These are phyloP conservation scores for Ceratocystis huliohia DNA, from an alignment of 2,329 filamentous ascomycete genomes.

Conservation along the genomic window DNA sequence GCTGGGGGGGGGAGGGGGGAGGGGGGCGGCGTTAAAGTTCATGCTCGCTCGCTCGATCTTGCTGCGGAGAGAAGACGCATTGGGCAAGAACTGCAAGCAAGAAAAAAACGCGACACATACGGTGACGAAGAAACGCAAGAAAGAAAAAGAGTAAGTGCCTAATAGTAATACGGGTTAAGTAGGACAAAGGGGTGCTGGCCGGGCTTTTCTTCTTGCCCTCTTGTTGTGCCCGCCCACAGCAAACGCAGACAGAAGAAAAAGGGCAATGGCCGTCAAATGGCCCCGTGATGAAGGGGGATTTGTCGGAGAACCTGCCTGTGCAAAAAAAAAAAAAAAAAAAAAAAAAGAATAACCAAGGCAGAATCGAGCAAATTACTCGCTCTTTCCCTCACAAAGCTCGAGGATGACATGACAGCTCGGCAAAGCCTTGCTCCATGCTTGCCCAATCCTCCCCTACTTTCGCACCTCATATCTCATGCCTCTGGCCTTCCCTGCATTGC, in stretches of 20 bases:
- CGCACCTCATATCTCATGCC: neutral
- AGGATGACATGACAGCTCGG: slow-evolving; percentile 8
- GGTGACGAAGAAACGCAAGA: neutral
- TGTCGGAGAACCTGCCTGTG: neutral
- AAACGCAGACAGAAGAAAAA: neutral
- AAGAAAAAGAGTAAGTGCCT: neutral
- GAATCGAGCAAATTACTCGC: neutral
- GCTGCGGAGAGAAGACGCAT: neutral
- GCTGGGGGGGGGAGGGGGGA: neutral
- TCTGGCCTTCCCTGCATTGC: neutral
- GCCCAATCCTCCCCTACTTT: neutral
- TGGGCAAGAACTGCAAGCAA: neutral
- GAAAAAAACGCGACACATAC: neutral
- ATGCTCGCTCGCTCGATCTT: no score
- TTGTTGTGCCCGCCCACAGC: neutral
- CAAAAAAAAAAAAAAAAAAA: no score
- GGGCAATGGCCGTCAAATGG: neutral
- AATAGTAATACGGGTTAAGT: neutral
- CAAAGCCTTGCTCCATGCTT: slow-evolving; percentile 5
- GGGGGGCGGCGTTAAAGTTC: neutral
- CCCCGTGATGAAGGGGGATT: neutral
- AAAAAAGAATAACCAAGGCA: no score
- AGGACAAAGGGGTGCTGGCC: slow-evolving; percentile 3
- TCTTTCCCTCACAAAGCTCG: neutral
- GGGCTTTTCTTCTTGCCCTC: neutral